Conservation (phyloP, 805 yeast species). For the Kregervanrija pseudodelftensis region DNA sequence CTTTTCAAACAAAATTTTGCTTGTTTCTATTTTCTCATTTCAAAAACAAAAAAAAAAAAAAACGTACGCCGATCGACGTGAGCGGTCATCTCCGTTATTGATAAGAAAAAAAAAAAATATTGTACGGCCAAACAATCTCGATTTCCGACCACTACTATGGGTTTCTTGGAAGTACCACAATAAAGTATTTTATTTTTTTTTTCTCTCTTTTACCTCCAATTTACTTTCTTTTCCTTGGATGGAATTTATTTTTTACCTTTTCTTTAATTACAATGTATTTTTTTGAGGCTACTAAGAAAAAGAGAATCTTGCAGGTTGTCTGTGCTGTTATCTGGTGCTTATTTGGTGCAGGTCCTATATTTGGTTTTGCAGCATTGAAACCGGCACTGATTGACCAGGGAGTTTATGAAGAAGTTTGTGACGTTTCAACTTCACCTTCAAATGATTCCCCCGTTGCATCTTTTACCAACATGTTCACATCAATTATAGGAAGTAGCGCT, state of each 20-base stretch:
- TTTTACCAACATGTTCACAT: neutral
- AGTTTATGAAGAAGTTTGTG: slow-evolving; percentile 37
- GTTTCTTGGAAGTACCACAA: no score
- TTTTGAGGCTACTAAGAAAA: slow-evolving; percentile 24
- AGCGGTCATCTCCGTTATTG: no score
- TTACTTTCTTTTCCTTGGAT: slow-evolving; percentile 1
- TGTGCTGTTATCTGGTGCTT: slow-evolving; percentile 52
- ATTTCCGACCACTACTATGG: no score
- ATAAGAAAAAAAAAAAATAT: no score
- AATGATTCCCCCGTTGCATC: neutral
- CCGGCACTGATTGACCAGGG: slow-evolving; percentile 44
- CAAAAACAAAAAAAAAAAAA: no score
- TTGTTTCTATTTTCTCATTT: no score
- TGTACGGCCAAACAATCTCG: no score
- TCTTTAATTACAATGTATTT: slow-evolving; percentile 21
- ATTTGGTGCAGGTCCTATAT: slow-evolving; percentile 50
- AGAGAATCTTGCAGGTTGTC: slow-evolving; percentile 33
- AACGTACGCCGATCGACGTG: no score
- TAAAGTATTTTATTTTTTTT: neutral
- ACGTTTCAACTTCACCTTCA: slow-evolving; percentile 10
- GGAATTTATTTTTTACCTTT: neutral
- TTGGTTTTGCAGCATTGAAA: slow-evolving; percentile 54
- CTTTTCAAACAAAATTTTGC: no score
- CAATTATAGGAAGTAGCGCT: neutral
- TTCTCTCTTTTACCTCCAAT: neutral